Conservation (phyloP, 495 filamentous ascomycete genomes). For the Talaromyces thailandensis region DNA sequence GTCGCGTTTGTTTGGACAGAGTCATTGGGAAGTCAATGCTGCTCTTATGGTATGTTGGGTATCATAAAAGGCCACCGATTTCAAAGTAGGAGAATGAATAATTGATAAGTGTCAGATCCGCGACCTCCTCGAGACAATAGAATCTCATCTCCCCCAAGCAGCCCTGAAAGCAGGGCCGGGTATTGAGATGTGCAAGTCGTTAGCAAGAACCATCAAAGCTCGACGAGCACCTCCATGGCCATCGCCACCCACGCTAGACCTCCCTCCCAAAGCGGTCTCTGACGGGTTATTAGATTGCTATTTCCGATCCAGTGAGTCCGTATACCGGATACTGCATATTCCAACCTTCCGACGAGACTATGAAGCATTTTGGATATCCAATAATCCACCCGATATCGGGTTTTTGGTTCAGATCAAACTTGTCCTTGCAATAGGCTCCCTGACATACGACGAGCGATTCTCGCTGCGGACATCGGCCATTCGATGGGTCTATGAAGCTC, state of each 20-base stretch:
- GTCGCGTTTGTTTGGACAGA: constrained; percentile 44
- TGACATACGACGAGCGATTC: constrained; percentile 23
- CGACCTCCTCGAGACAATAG: constrained; percentile 27
- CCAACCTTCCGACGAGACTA: constrained; percentile 21
- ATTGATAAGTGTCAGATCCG: constrained; percentile 23
- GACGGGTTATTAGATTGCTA: constrained; percentile 28
- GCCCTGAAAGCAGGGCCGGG: constrained; percentile 19
- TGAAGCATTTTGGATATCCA: constrained; percentile 15
- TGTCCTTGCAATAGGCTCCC: constrained; percentile 40
- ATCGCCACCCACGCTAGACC: constrained; percentile 14
- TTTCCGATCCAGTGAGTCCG: constrained; percentile 31
- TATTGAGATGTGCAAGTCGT: constrained; percentile 35
- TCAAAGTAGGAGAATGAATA: neutral
- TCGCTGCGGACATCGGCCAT: constrained; percentile 27
- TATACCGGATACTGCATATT: constrained; percentile 28
- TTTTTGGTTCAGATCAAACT: constrained; percentile 42
- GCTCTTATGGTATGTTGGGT: constrained; percentile 22
- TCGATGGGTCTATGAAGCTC: constrained; percentile 43
- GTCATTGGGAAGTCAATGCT: constrained; percentile 41
- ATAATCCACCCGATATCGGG: constrained; percentile 9
- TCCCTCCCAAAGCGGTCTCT: constrained; percentile 39
- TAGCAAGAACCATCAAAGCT: constrained; percentile 37
- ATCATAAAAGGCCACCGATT: neutral
- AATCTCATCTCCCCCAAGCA: constrained; percentile 29
- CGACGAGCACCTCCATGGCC: constrained; percentile 33